A percentile compares a stretch with the other conserved stretches of the same genome.
phyloP scores from a whole-genome alignment of 2,329 filamentous ascomycete genomes.

The Phialemoniopsis sp. region DNA sequence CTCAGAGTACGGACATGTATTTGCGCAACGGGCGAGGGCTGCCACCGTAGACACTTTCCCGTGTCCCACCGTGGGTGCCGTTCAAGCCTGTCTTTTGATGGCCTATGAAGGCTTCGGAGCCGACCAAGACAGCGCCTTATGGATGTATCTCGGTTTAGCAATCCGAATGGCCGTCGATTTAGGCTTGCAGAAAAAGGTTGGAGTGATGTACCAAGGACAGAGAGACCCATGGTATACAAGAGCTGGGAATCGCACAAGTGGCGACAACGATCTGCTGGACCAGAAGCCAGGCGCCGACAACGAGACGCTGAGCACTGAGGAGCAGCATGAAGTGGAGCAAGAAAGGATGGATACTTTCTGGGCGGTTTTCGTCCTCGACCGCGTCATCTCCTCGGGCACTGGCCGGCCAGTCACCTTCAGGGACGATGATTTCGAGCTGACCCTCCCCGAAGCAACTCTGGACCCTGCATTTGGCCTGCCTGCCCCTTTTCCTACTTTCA shows the following conservation, averaged over 20 bases:
- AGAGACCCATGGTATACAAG: conserved; percentile 45
- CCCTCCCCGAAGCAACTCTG: conserved; percentile 51
- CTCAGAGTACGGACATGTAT: conserved; percentile 71
- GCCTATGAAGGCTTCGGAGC: conserved; percentile 88
- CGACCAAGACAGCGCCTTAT: conserved; percentile 82
- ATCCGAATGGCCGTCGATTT: conserved; percentile 81
- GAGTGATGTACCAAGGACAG: conserved; percentile 58
- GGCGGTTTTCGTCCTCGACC: conserved; percentile 84
- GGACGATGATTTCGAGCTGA: conserved; percentile 80
- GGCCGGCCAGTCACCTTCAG: conserved; percentile 79
- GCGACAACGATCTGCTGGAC: conserved; percentile 12
- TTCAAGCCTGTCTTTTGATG: conserved; percentile 78
- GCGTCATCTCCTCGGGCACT: conserved; percentile 83
- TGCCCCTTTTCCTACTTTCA: conserved; percentile 72
- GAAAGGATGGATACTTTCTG: conserved; percentile 86
- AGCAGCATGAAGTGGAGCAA: conserved; percentile 66
- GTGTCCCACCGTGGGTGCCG: conserved; percentile 76
- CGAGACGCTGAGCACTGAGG: conserved; percentile 37
- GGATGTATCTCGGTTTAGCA: conserved; percentile 89
- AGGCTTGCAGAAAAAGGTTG: conserved; percentile 77
- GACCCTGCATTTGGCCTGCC: conserved; percentile 65
- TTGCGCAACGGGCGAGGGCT: conserved; percentile 78
- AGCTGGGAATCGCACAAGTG: conserved; percentile 31
- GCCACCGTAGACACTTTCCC: conserved; percentile 79
- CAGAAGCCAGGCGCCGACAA: conserved; percentile 24